Conservation (phyloP, 257 asterid genomes). For the Striga asiatica region DNA sequence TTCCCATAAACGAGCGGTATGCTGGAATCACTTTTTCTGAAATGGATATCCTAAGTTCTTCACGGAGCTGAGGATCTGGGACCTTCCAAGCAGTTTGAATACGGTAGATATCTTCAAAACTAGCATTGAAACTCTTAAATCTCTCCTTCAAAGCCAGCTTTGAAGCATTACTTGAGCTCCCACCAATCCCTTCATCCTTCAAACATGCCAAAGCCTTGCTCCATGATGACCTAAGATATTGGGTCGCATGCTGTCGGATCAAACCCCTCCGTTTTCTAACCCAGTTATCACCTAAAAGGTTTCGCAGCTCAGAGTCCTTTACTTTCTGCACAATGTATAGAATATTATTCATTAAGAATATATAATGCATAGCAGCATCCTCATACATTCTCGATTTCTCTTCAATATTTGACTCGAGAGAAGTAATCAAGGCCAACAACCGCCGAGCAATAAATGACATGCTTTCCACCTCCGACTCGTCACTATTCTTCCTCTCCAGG, state of each 20-base stretch:
- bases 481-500: slow-evolving; percentile 21
- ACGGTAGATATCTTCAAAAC: slow-evolving; percentile 84
- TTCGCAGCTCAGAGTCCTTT: slow-evolving; percentile 74
- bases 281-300: slow-evolving; percentile 83
- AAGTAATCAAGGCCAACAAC: slow-evolving; percentile 48
- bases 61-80: slow-evolving; percentile 90
- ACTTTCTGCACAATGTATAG: slow-evolving; percentile 88
- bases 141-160: slow-evolving; percentile 80
- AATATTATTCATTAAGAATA: slow-evolving; percentile 86
- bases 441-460: slow-evolving; percentile 45
- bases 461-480: slow-evolving; percentile 36
- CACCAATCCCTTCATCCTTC: slow-evolving; percentile 88
- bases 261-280: slow-evolving; percentile 68
- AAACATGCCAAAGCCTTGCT: slow-evolving; percentile 60
- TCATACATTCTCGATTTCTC: slow-evolving; percentile 83
- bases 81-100: slow-evolving; percentile 93
- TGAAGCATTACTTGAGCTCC: slow-evolving; percentile 66
- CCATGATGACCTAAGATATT: slow-evolving; percentile 92
- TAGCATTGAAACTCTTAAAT: slow-evolving; percentile 81
- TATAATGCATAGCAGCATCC: slow-evolving; percentile 67
- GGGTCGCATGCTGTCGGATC: slow-evolving; percentile 73
- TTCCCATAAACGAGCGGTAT: slow-evolving; percentile 75
- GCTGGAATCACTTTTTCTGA: slow-evolving; percentile 95
- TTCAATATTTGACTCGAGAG: slow-evolving; percentile 77
- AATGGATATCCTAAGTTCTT: slow-evolving; percentile 87